phyloP scores from a whole-genome alignment of 441 rosid species.

The Pelargonium citronellum region DNA sequence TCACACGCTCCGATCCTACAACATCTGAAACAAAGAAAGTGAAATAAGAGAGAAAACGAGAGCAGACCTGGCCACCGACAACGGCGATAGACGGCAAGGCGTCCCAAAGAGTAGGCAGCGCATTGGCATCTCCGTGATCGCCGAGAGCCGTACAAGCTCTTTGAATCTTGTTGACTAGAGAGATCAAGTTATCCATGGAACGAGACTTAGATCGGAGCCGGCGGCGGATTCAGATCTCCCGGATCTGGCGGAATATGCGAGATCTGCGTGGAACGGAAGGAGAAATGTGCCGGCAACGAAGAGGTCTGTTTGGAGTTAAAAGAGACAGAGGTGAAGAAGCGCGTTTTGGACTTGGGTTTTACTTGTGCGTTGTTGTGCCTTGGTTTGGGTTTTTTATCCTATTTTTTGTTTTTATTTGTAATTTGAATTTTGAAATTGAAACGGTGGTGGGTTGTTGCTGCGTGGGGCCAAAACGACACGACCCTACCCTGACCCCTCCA shows the following conservation, averaged over 20 bases:
- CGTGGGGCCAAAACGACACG: too few species aligned
- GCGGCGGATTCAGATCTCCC: slow-evolving; percentile 31
- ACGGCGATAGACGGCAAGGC: slow-evolving; percentile 91
- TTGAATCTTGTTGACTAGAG: slow-evolving; percentile 89
- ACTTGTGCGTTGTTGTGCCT: too few species aligned
- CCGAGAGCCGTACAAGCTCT: slow-evolving; percentile 99
- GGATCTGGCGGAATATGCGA: slow-evolving; percentile 36
- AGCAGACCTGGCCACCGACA: slow-evolving; percentile 92
- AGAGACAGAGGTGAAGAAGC: too few species aligned
- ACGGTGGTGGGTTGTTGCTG: too few species aligned
- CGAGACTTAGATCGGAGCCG: slow-evolving; percentile 8
- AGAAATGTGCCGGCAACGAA: too few species aligned
- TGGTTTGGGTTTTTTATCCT: too few species aligned
- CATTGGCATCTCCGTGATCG: slow-evolving; percentile 85
- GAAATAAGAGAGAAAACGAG: background rate
- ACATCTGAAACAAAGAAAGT: background rate
- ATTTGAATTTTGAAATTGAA: too few species aligned
- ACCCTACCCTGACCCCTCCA: too few species aligned
- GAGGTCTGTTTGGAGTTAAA: too few species aligned
- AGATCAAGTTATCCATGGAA: slow-evolving; percentile 80
- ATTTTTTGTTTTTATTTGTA: too few species aligned
- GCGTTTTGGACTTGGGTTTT: too few species aligned
- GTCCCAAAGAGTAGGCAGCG: slow-evolving; percentile 97
- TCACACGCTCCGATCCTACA: slow-evolving; percentile 6
- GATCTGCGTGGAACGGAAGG: background rate